phyloP scores from a whole-genome alignment of 129 eudicot genomes.

The Artemisia annua region DNA sequence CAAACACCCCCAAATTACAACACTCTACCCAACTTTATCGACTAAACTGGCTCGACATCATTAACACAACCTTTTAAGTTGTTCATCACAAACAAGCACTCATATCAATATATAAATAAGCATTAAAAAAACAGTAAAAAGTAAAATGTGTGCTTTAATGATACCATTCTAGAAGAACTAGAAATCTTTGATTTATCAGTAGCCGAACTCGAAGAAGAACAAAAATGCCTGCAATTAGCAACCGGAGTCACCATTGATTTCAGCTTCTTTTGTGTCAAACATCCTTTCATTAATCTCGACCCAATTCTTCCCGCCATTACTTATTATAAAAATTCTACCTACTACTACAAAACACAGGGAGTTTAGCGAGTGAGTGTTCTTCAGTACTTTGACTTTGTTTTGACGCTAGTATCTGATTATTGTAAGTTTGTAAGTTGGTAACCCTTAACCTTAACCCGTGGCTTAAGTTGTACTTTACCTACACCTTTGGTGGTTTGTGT shows the following conservation, averaged over 20 bases:
- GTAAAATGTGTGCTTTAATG: not conserved
- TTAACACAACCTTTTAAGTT: not conserved
- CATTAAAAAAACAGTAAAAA: not conserved
- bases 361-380: not conserved
- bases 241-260: constrained; percentile 22
- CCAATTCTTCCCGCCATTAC: constrained; percentile 42
- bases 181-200: constrained; percentile 39
- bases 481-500: too few species aligned
- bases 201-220: constrained; percentile 33
- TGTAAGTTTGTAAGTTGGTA: too few species aligned
- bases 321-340: not conserved
- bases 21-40: too few species aligned
- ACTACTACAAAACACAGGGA: not conserved
- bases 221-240: constrained; percentile 27
- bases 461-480: too few species aligned
- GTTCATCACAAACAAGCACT: not conserved
- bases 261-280: constrained; percentile 31
- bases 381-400: not conserved
- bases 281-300: constrained; percentile 32
- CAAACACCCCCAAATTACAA: too few species aligned
- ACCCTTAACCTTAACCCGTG: too few species aligned
- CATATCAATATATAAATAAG: not conserved
- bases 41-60: too few species aligned
- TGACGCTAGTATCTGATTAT: not conserved
- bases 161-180: constrained; percentile 52